These are phyloP conservation scores for Dissoconium aciculare DNA, from an alignment of 2,329 filamentous ascomycete species.

Conservation along the genomic window DNA sequence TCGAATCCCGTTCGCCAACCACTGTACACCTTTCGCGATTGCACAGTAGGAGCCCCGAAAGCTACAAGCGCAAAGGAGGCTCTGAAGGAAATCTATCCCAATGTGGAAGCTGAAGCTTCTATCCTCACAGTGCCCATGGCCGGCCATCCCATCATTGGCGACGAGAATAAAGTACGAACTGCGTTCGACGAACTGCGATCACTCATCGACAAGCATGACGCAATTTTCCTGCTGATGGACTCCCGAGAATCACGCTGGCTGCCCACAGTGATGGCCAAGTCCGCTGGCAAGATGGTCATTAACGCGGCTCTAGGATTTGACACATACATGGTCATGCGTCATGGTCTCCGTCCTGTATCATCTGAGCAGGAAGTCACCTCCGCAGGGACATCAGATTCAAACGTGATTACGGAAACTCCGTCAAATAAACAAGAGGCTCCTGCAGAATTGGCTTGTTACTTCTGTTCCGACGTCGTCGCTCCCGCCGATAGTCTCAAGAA, in stretches of 20 bases:
- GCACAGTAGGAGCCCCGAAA: constrained; percentile 72
- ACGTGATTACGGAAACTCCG: constrained; percentile 3
- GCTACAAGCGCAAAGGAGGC: constrained; percentile 67
- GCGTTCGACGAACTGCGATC: constrained; percentile 63
- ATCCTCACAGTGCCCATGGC: constrained; percentile 86
- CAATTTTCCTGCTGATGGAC: constrained; percentile 96
- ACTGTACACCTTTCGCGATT: constrained; percentile 80
- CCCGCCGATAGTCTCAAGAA: constrained; percentile 89
- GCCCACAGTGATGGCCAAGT: constrained; percentile 90
- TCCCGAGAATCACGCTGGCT: constrained; percentile 90
- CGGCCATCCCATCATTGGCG: constrained; percentile 62
- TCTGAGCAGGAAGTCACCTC: constrained; percentile 10
- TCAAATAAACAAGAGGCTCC: constrained; percentile 28
- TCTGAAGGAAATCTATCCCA: constrained; percentile 75
- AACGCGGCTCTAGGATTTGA: constrained; percentile 95
- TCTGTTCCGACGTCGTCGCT: constrained; percentile 94
- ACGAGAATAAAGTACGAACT: constrained; percentile 51
- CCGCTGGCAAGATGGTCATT: constrained; percentile 84
- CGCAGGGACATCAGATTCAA: constrained; percentile 12
- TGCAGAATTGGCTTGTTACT: constrained; percentile 78
- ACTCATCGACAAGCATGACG: constrained; percentile 75
- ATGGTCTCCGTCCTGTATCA: constrained; percentile 47
- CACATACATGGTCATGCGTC: constrained; percentile 92
- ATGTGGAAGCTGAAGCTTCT: constrained; percentile 67
- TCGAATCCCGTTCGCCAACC: constrained; percentile 95